phyloP scores from a whole-genome alignment of 2,329 filamentous ascomycete genomes.

The Raffaelea arxii region DNA sequence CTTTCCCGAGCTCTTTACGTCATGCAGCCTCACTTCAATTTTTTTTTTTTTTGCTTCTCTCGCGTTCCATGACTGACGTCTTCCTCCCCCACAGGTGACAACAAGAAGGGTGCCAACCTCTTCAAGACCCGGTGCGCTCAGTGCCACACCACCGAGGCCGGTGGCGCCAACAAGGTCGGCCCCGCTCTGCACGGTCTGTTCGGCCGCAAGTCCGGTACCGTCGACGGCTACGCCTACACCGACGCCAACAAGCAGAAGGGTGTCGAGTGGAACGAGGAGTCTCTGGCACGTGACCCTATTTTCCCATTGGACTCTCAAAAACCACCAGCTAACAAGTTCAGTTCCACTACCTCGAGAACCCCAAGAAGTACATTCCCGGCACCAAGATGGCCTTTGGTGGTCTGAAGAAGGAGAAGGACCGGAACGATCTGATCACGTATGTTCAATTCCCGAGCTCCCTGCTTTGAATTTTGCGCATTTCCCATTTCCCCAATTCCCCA shows the following conservation, averaged over 20 bases:
- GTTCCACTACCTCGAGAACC: slow-evolving; percentile 99
- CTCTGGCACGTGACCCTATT: slow-evolving; percentile 53
- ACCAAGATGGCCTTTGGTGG: slow-evolving; percentile 99
- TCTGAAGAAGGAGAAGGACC: slow-evolving; percentile 99
- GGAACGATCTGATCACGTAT: slow-evolving; percentile 97
- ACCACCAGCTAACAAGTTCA: slow-evolving; percentile 23
- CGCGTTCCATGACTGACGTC: neutral
- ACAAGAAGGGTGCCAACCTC: slow-evolving; percentile 94
- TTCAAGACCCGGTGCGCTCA: slow-evolving; percentile 99
- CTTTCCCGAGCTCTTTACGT: no score
- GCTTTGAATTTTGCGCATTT: no score
- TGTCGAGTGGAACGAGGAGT: slow-evolving; percentile 75
- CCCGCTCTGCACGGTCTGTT: slow-evolving; percentile 96
- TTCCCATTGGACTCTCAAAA: neutral
- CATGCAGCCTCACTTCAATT: no score
- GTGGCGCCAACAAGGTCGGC: slow-evolving; percentile 95
- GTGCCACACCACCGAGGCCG: slow-evolving; percentile 92
- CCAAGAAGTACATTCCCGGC: slow-evolving; percentile 99
- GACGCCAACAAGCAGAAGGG: slow-evolving; percentile 99
- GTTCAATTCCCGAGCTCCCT: slow-evolving; percentile 29
- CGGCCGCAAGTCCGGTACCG: slow-evolving; percentile 86
- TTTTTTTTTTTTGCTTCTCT: neutral
- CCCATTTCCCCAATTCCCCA: no score
- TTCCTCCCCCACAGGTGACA: slow-evolving; percentile 58
- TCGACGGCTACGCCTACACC: slow-evolving; percentile 93